A percentile compares a stretch with the other conserved stretches of the same genome.
phyloP scores from a whole-genome alignment of 1,284 basidiomycete genomes.

The Moniliella sp. region DNA sequence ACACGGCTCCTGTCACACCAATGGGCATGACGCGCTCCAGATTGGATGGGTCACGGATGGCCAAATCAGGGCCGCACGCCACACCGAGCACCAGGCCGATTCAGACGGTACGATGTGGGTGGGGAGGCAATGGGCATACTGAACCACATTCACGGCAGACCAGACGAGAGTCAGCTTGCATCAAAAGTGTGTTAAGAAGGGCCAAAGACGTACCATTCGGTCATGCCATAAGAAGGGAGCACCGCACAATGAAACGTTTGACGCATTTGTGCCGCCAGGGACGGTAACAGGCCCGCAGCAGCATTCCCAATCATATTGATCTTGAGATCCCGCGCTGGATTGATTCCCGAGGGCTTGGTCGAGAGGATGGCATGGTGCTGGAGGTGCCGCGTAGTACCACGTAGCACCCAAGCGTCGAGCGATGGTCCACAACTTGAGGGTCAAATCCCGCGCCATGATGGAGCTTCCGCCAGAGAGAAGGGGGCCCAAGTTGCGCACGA shows the following conservation, averaged over 20 bases:
- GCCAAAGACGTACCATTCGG: conserved; percentile 12
- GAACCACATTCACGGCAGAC: neutral
- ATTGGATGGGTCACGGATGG: conserved; percentile 29
- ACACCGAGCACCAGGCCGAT: conserved; percentile 32
- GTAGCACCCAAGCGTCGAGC: conserved; percentile 28
- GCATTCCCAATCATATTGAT: conserved; percentile 33
- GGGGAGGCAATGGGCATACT: conserved; percentile 34
- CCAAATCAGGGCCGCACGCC: conserved; percentile 29
- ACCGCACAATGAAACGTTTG: conserved; percentile 27
- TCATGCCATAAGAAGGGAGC: conserved; percentile 33
- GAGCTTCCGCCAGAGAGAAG: conserved; percentile 29
- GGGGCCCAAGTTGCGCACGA: conserved; percentile 30
- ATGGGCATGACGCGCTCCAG: conserved; percentile 23
- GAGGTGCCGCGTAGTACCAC: conserved; percentile 31
- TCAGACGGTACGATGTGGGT: conserved; percentile 29
- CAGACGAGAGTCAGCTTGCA: neutral
- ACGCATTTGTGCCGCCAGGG: conserved; percentile 28
- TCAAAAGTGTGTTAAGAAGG: too few species aligned
- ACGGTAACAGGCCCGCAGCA: conserved; percentile 32
- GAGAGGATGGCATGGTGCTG: conserved; percentile 33
- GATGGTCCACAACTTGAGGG: conserved; percentile 28
- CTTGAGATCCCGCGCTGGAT: conserved; percentile 15
- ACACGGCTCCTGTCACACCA: conserved; percentile 29
- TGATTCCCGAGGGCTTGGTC: conserved; percentile 23
- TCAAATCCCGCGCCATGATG: conserved; percentile 32